Conservation (phyloP, 192 early-diverging fungal species). For the Gigaspora rosea region DNA sequence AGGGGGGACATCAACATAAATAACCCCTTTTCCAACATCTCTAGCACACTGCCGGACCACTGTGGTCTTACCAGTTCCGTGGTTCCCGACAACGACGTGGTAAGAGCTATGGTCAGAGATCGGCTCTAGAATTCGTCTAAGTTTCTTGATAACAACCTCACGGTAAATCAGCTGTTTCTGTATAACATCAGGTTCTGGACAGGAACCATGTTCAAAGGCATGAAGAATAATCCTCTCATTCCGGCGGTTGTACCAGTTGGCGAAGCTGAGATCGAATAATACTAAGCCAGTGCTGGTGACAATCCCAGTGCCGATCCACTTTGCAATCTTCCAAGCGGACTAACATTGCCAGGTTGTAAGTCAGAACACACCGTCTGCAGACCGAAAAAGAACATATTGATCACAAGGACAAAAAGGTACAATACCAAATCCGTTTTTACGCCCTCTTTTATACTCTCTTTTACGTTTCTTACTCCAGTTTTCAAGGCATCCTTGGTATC, state of each 20-base stretch:
- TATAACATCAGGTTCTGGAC: constrained; percentile 5
- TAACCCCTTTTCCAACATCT: constrained; percentile 26
- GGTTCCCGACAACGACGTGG: constrained; percentile 18
- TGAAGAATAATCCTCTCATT: constrained; percentile 15
- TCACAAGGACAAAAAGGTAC: constrained; percentile 5
- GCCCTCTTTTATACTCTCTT: constrained; percentile 16
- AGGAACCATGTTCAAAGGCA: constrained; percentile 22
- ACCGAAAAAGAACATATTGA: constrained; percentile 7
- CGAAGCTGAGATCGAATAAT: background rate
- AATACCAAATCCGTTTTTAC: constrained; percentile 14
- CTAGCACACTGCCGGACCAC: constrained; percentile 5
- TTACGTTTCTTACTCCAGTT: constrained; percentile 15
- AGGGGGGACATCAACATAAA: constrained; percentile 31
- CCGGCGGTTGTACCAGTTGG: background rate
- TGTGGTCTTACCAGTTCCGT: constrained; percentile 32
- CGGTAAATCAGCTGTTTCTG: background rate
- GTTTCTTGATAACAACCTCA: constrained; percentile 21
- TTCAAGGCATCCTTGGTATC: constrained; percentile 16
- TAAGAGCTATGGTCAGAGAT: constrained; percentile 1
- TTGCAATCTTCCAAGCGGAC: constrained; percentile 2
- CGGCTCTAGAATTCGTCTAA: constrained; percentile 17
- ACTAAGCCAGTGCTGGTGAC: background rate
- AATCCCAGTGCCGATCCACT: background rate
- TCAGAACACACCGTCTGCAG: background rate
- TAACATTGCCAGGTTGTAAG: constrained; percentile 9